Base-by-base conservation (phyloP, 2,329 filamentous ascomycete genomes). In the Neonectria hederae region DNA sequence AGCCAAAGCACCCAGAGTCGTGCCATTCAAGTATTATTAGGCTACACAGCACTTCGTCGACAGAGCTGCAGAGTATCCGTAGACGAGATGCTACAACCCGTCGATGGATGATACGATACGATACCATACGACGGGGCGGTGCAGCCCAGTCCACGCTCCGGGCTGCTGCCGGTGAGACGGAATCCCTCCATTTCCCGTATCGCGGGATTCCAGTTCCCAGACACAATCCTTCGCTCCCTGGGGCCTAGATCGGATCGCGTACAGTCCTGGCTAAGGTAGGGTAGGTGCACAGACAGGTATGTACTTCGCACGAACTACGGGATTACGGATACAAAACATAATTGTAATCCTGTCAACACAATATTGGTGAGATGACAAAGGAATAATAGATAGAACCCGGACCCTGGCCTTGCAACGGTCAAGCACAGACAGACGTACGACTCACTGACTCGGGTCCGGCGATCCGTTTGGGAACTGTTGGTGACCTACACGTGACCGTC, bases 101-200 rank as follows among this genome's bases (percentile, higher is more conserved):
- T 48, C 14, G 43, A 26, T 17, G 28, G 22, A 40, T 35, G 51
- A 48, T 30, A 13, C 14, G 46, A 38, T 32, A 46, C 22, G 28
- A 21, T 54, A 22, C 46, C n/a, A n/a, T n/a, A n/a, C 14, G 38
- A 53, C 22, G 38, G 42, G 43, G 59, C 24, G 26, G 22, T 51
- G 52, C 35, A 8, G 21, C 40, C 17, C 32, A 22, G 46, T n/a
- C 17, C 38, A 42, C 22, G 42, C 51, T 52, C 53, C 24, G 46
- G 32, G 35, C 14, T 43, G 40, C 51, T 59, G 53, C 40, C 53
- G 63, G 59, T 64, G 59, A 66, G 65, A 61, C 63, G 24, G 46
- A 57, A 32, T 58, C n/a, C 32, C 22, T 51, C 32, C 7, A 19
- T 49, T 51, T 35, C 49, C 43, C 35, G 53, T 59, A 59, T 62